A percentile compares a stretch with the other conserved stretches of the same genome.
Conservation (phyloP, 768 basidiomycete genomes). For the Lactifluus piperatus region DNA sequence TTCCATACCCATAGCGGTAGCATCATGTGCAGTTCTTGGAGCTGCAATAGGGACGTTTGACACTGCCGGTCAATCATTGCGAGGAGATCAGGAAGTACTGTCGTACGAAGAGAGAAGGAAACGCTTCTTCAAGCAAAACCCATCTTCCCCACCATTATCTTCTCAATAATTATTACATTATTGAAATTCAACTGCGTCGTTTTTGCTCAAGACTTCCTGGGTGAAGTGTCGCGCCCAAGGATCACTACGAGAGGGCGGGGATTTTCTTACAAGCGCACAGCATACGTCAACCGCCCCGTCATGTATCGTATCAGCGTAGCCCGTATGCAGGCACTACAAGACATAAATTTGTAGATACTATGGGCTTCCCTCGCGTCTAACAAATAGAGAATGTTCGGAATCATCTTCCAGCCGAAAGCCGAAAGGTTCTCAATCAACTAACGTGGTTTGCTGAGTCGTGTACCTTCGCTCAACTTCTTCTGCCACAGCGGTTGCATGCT, state of each 20-base stretch:
- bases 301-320: background rate
- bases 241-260: background rate
- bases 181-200: background rate
- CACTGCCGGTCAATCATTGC: slow-evolving; percentile 55
- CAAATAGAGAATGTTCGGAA: background rate
- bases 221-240: background rate
- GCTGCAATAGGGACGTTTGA: slow-evolving; percentile 76
- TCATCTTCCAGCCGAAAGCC: background rate
- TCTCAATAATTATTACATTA: slow-evolving; percentile 17
- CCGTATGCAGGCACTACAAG: background rate
- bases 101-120: slow-evolving; percentile 60
- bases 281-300: background rate
- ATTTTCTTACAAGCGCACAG: background rate
- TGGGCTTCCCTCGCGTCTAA: background rate
- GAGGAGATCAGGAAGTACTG: slow-evolving; percentile 36
- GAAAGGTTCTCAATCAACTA: background rate
- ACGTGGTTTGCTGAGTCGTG: background rate
- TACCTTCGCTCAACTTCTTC: slow-evolving; percentile 15
- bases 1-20: slow-evolving; percentile 75
- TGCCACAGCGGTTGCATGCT: background rate
- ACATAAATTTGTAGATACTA: background rate
- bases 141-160: slow-evolving; percentile 37
- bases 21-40: slow-evolving; percentile 70
- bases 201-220: background rate
- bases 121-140: slow-evolving; percentile 75